Percentiles rank a stretch among this genome's conserved stretches.
phyloP scores from a whole-genome alignment of 768 basidiomycete genomes.

The Pleurotus djamor region DNA sequence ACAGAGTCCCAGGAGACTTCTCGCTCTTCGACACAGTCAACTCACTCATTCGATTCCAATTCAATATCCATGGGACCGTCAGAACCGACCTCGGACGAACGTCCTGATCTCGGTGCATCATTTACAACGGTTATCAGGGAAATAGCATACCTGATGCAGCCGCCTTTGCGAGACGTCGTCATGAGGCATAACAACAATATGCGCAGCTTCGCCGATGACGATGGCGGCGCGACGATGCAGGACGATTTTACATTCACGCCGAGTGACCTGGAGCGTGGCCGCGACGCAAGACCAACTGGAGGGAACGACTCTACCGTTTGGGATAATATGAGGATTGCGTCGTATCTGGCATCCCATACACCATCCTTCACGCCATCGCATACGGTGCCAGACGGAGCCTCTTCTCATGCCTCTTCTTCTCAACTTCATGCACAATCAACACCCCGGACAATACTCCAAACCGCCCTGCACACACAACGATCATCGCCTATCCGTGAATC shows the following conservation, averaged over 20 bases:
- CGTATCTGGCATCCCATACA: slow-evolving; percentile 41
- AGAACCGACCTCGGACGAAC: slow-evolving; percentile 59
- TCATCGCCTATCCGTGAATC: slow-evolving; percentile 4
- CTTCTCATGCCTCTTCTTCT: slow-evolving; percentile 1
- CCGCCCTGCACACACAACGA: background rate
- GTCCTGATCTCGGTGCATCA: slow-evolving; percentile 66
- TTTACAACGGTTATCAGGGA: slow-evolving; percentile 72
- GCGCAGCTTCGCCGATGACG: background rate
- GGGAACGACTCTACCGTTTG: slow-evolving; percentile 60
- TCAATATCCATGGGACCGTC: slow-evolving; percentile 19
- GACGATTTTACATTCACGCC: slow-evolving; percentile 11
- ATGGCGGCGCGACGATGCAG: background rate
- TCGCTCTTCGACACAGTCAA: background rate
- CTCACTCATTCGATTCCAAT: slow-evolving; percentile 1
- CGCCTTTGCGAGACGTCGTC: slow-evolving; percentile 3
- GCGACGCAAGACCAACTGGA: slow-evolving; percentile 9
- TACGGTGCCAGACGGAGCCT: background rate
- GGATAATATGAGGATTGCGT: slow-evolving; percentile 55
- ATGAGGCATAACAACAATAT: slow-evolving; percentile 2
- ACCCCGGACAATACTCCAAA: background rate
- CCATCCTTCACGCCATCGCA: slow-evolving; percentile 14
- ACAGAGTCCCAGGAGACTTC: slow-evolving; percentile 5
- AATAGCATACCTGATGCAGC: slow-evolving; percentile 25
- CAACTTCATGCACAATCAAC: slow-evolving; percentile 14
- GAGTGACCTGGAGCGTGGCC: slow-evolving; percentile 10